A percentile compares a stretch with the other conserved stretches of the same genome.
phyloP scores from a whole-genome alignment of 225 moss, liverwort and hornwort species.

The Rhytidiadelphus loreus region DNA sequence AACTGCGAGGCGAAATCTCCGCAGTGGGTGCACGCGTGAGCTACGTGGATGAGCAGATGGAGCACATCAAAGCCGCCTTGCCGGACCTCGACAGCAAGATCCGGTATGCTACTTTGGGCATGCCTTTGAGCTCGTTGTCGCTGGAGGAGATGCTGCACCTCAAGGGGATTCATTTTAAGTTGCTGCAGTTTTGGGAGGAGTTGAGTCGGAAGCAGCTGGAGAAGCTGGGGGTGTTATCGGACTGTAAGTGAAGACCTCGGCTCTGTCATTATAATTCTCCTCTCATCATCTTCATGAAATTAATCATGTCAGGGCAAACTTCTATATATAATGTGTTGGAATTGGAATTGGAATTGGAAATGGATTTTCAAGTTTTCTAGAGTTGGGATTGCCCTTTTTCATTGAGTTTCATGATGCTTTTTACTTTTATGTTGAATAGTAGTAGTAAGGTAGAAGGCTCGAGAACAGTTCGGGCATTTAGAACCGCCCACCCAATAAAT shows the following conservation, averaged over 20 bases:
- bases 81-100: slow-evolving; percentile 28
- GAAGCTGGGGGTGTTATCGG: slow-evolving; percentile 6
- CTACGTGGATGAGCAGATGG: slow-evolving; percentile 12
- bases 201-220: slow-evolving; percentile 19
- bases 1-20: slow-evolving; percentile 1
- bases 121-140: slow-evolving; percentile 15
- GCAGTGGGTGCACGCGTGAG: background rate
- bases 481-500: too few relatives aligned
- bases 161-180: slow-evolving; percentile 11
- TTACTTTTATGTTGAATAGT: background rate
- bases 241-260: background rate
- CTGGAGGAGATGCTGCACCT: slow-evolving; percentile 21
- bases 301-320: background rate
- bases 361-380: accelerated
- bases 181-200: slow-evolving; percentile 38
- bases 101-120: slow-evolving; percentile 7
- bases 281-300: background rate
- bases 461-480: too few relatives aligned
- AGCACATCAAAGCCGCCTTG: slow-evolving; percentile 8
- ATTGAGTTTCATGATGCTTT: background rate
- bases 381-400: background rate
- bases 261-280: background rate
- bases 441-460: too few relatives aligned
- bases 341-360: background rate
- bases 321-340: background rate